These are phyloP conservation scores for Rhodotorula sp. DNA, from an alignment of 1,284 basidiomycete genomes.

Conservation along the genomic window DNA sequence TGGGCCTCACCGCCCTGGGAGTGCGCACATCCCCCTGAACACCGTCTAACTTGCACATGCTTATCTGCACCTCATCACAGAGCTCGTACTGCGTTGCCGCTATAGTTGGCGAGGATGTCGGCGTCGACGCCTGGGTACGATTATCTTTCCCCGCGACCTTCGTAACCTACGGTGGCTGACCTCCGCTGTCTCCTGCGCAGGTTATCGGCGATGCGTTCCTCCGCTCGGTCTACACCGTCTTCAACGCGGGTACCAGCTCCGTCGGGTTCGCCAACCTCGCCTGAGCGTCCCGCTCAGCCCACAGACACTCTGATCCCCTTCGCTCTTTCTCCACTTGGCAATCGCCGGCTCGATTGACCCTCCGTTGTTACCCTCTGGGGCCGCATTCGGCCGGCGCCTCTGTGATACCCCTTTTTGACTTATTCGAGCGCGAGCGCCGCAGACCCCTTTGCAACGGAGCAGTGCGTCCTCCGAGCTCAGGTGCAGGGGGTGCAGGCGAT, in stretches of 20 bases:
- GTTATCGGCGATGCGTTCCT: conserved; percentile 41
- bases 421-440: no score
- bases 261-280: conserved; percentile 51
- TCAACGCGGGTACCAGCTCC: conserved; percentile 52
- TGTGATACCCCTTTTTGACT: not conserved
- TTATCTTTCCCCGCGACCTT: conserved; percentile 45
- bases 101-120: conserved; percentile 49
- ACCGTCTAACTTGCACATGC: not conserved
- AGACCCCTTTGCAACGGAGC: no score
- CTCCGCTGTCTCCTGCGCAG: not conserved
- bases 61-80: not conserved
- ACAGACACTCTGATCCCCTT: not conserved
- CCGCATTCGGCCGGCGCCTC: not conserved
- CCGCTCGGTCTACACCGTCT: conserved; percentile 49
- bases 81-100: conserved; percentile 42
- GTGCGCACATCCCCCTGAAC: not conserved
- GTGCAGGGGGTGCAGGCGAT: not conserved
- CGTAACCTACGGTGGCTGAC: no score
- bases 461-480: no score
- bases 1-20: conserved; percentile 36
- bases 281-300: not conserved
- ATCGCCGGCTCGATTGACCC: not conserved
- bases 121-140: conserved; percentile 52
- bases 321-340: not conserved
- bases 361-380: not conserved